Evolutionary conservation across 768 basidiomycete species (phyloP).

Genomic region (Flagelloscypha sp.): DNA sequence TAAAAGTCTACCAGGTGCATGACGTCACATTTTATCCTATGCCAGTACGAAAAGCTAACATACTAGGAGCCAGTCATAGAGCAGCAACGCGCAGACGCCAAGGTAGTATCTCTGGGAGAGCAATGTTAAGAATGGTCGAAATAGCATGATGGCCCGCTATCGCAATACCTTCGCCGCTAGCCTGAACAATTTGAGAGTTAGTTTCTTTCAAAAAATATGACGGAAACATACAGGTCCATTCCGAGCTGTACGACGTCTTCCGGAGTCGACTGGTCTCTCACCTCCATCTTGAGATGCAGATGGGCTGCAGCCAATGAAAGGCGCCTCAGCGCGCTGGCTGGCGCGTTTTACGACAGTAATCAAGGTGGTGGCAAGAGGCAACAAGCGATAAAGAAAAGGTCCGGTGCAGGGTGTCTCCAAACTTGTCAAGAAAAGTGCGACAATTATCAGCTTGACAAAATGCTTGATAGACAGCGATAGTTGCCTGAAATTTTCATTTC

Average conservation of each 20-base stretch:
- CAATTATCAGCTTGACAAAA: too few species aligned
- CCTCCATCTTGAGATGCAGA: neutral
- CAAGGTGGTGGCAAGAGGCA: too few species aligned
- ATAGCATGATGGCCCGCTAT: neutral
- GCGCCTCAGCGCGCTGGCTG: too few species aligned
- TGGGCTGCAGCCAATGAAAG: too few species aligned
- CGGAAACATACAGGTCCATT: conserved; percentile 2
- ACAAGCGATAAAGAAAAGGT: too few species aligned
- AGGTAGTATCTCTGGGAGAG: conserved; percentile 4
- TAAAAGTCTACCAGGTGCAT: conserved; percentile 14
- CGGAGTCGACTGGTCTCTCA: neutral
- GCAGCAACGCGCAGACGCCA: conserved; percentile 2
- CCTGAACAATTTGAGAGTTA: neutral
- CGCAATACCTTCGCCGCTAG: conserved; percentile 3
- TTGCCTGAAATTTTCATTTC: too few species aligned
- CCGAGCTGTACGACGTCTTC: conserved; percentile 4
- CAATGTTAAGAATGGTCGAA: neutral
- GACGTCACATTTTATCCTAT: conserved; percentile 5
- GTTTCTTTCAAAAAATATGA: neutral
- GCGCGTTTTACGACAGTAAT: too few species aligned
- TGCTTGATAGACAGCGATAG: too few species aligned
- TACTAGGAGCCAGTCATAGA: conserved; percentile 6
- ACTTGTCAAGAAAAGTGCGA: too few species aligned
- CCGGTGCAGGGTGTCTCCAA: too few species aligned
- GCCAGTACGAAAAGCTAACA: neutral